Evolutionary conservation across 495 filamentous ascomycete genomes (phyloP), one percentile per base, ranked within the genome.

Genomic region (Xylaria curta): DNA sequence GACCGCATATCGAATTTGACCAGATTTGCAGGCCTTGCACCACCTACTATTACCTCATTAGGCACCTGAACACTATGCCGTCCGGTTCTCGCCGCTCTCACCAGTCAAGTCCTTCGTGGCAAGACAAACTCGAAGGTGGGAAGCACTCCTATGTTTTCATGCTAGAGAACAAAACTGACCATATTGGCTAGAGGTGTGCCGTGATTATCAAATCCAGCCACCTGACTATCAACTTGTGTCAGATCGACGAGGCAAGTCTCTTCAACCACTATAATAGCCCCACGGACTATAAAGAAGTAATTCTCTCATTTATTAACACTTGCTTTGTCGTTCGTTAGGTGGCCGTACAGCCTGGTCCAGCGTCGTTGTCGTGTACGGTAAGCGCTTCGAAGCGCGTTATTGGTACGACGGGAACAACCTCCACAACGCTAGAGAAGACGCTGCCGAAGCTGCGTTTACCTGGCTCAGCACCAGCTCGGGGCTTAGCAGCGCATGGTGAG

Each of bases 311-410:
- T 67, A 70, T 70, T 65, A 65, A 61, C 47, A 49, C 53, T 49
- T 61, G 4, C 26, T 67, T 17, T 46, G 61, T 42, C 51, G 44
- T 56, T 72, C 33, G 5, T 13, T 61, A 97, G 94, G 94, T 76
- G 94, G 94, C 73, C 91, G 94, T 73, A 97, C 94, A 42, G 94
- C 94, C 64, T 97, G 94, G 94, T 95, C 94, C 61, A 90, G 88
- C 81, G 86, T 82, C 44, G 92, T 97, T 70, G 86, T 80, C 17
- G 83, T 95, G 68, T 76, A 82, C 72, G 87, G 89, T 69, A 76
- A 83, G 56, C 78, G 78, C 56, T 84, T 91, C 76, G 69, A 83
- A 10, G 95, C 94, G 49, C 90, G 93, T 69, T 97, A 90, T 84
- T 97, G 93, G 94, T 97, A 97, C 81, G 94, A 97, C 80, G 94